These are phyloP conservation scores for Stevia rebaudiana DNA, from an alignment of 140 eudicot genomes.

Conservation along the genomic window DNA sequence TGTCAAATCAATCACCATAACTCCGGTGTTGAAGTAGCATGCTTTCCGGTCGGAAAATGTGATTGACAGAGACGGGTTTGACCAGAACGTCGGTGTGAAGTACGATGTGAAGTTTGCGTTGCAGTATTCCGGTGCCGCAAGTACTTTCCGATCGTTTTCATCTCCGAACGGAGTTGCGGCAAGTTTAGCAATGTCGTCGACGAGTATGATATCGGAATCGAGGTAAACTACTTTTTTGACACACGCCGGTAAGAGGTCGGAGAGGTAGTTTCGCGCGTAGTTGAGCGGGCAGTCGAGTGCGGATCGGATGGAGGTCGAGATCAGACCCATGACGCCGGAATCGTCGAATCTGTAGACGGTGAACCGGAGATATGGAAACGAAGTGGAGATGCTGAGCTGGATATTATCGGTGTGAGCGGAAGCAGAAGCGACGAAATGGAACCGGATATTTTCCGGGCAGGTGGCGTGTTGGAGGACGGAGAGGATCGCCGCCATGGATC, in stretches of 20 bases:
- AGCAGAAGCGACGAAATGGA: slow-evolving; percentile 65
- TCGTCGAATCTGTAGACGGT: slow-evolving; percentile 47
- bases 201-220: slow-evolving; percentile 73
- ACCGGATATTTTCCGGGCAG: slow-evolving; percentile 75
- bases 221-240: slow-evolving; percentile 58
- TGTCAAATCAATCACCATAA: slow-evolving; percentile 72
- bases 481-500: slow-evolving; percentile 86
- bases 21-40: slow-evolving; percentile 90
- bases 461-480: slow-evolving; percentile 90
- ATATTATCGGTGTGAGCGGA: slow-evolving; percentile 38
- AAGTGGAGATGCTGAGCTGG: slow-evolving; percentile 37
- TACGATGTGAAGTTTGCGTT: slow-evolving; percentile 74
- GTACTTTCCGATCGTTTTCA: slow-evolving; percentile 26
- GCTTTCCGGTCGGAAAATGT: slow-evolving; percentile 61
- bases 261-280: slow-evolving; percentile 85
- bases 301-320: slow-evolving; percentile 79
- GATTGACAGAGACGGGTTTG: slow-evolving; percentile 71
- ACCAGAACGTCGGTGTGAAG: slow-evolving; percentile 91
- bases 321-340: slow-evolving; percentile 56
- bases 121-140: slow-evolving; percentile 93
- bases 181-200: slow-evolving; percentile 72
- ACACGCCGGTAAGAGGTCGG: slow-evolving; percentile 51
- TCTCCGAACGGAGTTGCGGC: slow-evolving; percentile 52
- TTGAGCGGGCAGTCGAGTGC: slow-evolving; percentile 85
- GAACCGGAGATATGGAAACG: slow-evolving; percentile 73